phyloP scores from a whole-genome alignment of 148 eudicot genomes.

The Agrostemma githago region DNA sequence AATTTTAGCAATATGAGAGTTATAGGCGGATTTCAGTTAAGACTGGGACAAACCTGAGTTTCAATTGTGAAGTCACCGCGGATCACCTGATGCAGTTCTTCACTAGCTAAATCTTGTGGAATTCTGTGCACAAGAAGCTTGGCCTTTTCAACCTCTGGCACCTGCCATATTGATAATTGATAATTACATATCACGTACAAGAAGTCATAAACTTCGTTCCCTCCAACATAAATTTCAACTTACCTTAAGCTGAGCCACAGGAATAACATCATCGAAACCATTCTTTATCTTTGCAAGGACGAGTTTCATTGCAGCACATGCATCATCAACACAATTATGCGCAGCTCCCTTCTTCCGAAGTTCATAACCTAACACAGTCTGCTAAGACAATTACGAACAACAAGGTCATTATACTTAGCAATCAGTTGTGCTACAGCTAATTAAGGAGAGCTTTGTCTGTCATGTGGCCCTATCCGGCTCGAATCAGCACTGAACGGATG shows the following conservation, averaged over 20 bases:
- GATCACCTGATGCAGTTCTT: constrained; percentile 53
- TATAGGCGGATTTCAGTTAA: not conserved
- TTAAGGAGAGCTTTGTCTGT: too few relatives aligned
- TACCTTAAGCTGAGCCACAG: constrained; percentile 37
- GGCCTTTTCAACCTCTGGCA: constrained; percentile 43
- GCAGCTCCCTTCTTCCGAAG: constrained; percentile 69
- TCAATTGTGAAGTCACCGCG: constrained; percentile 65
- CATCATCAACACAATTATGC: constrained; percentile 92
- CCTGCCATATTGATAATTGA: constrained; percentile 29
- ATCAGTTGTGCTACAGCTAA: not conserved
- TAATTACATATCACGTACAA: constrained; percentile 5
- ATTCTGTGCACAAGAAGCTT: constrained; percentile 79
- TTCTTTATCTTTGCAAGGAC: constrained; percentile 68
- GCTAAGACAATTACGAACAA: not conserved
- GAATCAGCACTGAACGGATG: too few relatives aligned
- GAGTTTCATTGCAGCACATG: constrained; percentile 92
- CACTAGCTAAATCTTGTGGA: constrained; percentile 46
- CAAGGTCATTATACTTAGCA: not conserved
- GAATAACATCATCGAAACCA: constrained; percentile 44
- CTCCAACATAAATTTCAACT: constrained; percentile 19
- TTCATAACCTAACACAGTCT: constrained; percentile 48
- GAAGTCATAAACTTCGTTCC: not conserved
- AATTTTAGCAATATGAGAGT: not conserved
- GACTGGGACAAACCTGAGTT: constrained; percentile 44
- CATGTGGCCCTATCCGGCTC: too few relatives aligned